Percentiles rank a stretch among this genome's conserved stretches.
Conservation (phyloP, 2,329 filamentous ascomycete species). For the Aspergillus brasiliensis region DNA sequence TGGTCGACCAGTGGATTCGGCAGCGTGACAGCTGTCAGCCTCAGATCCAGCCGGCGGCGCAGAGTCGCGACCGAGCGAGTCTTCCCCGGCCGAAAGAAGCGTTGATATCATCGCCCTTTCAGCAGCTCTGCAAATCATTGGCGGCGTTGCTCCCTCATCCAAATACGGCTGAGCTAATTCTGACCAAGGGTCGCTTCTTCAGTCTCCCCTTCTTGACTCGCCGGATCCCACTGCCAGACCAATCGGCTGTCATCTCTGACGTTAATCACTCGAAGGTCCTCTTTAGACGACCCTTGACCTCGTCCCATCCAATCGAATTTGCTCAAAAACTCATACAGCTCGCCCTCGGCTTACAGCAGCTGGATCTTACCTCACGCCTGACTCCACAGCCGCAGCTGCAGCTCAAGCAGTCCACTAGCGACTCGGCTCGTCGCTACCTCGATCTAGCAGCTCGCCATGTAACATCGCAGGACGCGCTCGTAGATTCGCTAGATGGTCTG, state of each 20-base stretch:
- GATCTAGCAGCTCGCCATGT: neutral
- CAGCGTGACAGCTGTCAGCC: neutral
- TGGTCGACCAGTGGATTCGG: neutral
- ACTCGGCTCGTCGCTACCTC: neutral
- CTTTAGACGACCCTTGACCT: neutral
- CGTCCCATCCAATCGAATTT: neutral
- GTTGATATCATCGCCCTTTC: too few species aligned
- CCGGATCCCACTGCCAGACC: neutral
- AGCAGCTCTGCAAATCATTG: neutral
- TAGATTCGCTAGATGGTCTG: neutral
- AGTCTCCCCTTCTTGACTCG: neutral
- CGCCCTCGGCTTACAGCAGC: conserved; percentile 5
- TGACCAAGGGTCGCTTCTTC: neutral
- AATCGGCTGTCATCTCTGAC: too few species aligned
- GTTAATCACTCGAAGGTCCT: neutral
- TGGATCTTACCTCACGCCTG: neutral
- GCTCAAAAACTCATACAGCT: conserved; percentile 6
- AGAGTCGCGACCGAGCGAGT: too few species aligned
- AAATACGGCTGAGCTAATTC: neutral
- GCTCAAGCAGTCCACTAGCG: neutral
- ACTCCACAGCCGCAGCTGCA: neutral
- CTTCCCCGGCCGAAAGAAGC: neutral
- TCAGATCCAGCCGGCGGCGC: neutral
- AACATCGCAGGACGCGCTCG: conserved; percentile 1
- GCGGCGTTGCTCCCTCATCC: neutral